A percentile compares a stretch with the other conserved stretches of the same genome.
phyloP scores from a whole-genome alignment of 768 basidiomycete species.

The Pulveroboletus frians region DNA sequence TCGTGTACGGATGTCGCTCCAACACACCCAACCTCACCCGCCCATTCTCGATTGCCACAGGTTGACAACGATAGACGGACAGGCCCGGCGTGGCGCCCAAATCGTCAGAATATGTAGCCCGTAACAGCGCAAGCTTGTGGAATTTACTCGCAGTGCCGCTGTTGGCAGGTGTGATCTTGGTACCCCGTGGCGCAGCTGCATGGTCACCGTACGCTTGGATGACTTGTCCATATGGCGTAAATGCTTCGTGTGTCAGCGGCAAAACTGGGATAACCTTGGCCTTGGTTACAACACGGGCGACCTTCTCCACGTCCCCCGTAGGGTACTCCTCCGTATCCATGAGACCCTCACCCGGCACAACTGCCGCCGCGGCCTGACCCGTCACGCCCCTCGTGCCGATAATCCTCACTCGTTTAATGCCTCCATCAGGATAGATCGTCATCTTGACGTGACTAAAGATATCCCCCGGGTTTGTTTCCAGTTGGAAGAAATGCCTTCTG shows the following conservation, averaged over 20 bases:
- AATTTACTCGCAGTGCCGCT: conserved; percentile 89
- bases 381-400: conserved; percentile 52
- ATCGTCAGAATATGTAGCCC: conserved; percentile 57
- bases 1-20: conserved; percentile 86
- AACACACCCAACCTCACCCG: conserved; percentile 62
- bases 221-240: conserved; percentile 85
- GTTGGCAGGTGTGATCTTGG: conserved; percentile 78
- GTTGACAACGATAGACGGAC: conserved; percentile 81
- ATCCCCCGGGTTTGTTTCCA: conserved; percentile 55
- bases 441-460: conserved; percentile 80
- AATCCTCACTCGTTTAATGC: conserved; percentile 87
- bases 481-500: conserved; percentile 82
- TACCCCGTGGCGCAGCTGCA: conserved; percentile 59
- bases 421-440: conserved; percentile 93
- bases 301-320: background rate
- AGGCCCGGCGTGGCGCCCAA: conserved; percentile 59
- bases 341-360: conserved; percentile 4
- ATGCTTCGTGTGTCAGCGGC: conserved; percentile 79
- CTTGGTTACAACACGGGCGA: conserved; percentile 8
- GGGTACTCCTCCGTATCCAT: conserved; percentile 3
- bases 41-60: conserved; percentile 40
- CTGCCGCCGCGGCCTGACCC: conserved; percentile 4
- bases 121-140: conserved; percentile 79
- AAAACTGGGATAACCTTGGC: conserved; percentile 45
- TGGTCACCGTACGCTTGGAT: conserved; percentile 79